phyloP scores from a whole-genome alignment of 129 eudicot species.

The Escallonia rubra region DNA sequence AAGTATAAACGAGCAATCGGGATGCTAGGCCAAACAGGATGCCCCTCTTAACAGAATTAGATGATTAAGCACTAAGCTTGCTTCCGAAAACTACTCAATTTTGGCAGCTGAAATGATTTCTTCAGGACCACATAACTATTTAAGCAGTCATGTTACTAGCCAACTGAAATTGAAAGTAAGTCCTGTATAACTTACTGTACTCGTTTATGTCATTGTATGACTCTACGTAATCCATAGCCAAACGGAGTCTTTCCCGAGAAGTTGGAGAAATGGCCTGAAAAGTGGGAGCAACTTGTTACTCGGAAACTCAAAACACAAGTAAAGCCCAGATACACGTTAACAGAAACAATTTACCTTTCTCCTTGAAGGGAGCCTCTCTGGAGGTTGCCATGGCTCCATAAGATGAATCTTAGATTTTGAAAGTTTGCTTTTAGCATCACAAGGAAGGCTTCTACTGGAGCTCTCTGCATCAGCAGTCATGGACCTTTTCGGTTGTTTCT shows the following conservation, averaged over 20 bases:
- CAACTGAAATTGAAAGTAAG: too few species aligned
- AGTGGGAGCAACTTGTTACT: constrained; percentile 2
- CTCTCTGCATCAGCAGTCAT: constrained; percentile 17
- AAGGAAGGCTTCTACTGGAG: neutral
- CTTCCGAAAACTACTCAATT: too few species aligned
- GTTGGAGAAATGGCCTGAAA: constrained; percentile 79
- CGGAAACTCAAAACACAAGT: neutral
- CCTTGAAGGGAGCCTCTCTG: constrained; percentile 53
- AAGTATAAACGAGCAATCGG: neutral
- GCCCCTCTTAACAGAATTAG: neutral
- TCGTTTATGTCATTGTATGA: constrained; percentile 18
- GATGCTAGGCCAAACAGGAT: neutral
- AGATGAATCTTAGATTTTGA: constrained; percentile 21
- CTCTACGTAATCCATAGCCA: constrained; percentile 50
- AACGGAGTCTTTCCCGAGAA: constrained; percentile 64
- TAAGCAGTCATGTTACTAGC: too few species aligned
- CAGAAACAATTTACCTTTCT: constrained; percentile 52
- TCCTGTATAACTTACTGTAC: constrained; percentile 40
- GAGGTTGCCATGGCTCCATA: constrained; percentile 17
- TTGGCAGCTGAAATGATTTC: too few species aligned
- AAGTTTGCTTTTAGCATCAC: constrained; percentile 15
- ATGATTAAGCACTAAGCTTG: neutral
- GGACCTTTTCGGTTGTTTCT: constrained; percentile 16
- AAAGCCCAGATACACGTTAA: constrained; percentile 6
- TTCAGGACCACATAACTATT: too few species aligned